A percentile compares a stretch with the other conserved stretches of the same genome.
Evolutionary conservation across 306 rosid genomes (phyloP).

Genomic region (Bauhinia variegata): DNA sequence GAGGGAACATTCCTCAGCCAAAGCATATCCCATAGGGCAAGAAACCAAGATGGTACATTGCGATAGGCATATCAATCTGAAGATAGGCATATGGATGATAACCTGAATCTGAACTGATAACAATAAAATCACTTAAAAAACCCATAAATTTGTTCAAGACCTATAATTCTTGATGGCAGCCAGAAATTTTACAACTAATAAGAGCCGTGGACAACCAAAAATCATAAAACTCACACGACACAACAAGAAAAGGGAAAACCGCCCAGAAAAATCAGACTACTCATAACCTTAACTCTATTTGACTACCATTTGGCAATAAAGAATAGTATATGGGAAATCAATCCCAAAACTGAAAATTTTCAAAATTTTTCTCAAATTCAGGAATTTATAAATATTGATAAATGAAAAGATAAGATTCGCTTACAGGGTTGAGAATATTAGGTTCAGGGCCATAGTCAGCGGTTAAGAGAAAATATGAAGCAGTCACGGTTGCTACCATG

Average conservation of each 20-base stretch:
- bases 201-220: too few relatives aligned
- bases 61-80: not conserved
- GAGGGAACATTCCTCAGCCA: too few relatives aligned
- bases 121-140: not conserved
- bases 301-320: not conserved
- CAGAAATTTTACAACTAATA: too few relatives aligned
- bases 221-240: too few relatives aligned
- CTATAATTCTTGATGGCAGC: too few relatives aligned
- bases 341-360: not conserved
- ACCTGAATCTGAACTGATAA: too few relatives aligned
- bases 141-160: too few relatives aligned
- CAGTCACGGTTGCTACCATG: slow-evolving; percentile 71
- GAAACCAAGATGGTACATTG: too few relatives aligned
- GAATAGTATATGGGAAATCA: not conserved
- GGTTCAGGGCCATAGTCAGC: slow-evolving; percentile 63
- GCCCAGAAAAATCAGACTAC: not conserved
- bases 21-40: too few relatives aligned
- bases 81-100: slow-evolving; percentile 10
- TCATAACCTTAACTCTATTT: not conserved
- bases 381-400: not conserved
- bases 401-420: not conserved
- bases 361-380: not conserved
- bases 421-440: slow-evolving; percentile 60
- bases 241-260: not conserved
- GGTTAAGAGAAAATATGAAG: slow-evolving; percentile 63